These are phyloP conservation scores for Fallopia convolvulus DNA, from an alignment of 148 eudicot species.

Conservation along the genomic window DNA sequence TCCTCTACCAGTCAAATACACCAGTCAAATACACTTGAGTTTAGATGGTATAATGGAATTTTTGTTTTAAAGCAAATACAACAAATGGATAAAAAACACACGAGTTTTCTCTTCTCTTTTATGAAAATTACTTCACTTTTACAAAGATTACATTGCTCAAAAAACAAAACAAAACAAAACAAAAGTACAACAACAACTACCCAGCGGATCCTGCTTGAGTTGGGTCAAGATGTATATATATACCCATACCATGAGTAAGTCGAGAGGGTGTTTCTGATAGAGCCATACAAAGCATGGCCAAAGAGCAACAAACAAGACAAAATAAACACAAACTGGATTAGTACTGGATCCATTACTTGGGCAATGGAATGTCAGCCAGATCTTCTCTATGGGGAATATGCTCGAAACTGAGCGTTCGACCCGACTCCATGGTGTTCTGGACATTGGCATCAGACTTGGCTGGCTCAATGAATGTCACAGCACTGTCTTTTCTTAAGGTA, in stretches of 20 bases:
- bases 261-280: too few species aligned
- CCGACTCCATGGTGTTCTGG: slow-evolving; percentile 17
- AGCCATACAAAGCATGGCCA: too few species aligned
- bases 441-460: slow-evolving; percentile 22
- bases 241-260: too few species aligned
- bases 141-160: neutral
- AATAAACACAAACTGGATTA: neutral
- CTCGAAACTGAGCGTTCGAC: slow-evolving; percentile 5
- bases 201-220: too few species aligned
- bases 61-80: neutral
- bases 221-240: too few species aligned
- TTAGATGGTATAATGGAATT: neutral
- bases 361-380: slow-evolving; percentile 37
- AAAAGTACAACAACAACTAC: neutral
- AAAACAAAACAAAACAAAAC: neutral
- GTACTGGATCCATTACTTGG: slow-evolving; percentile 7
- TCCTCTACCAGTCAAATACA: too few species aligned
- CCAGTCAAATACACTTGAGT: too few species aligned
- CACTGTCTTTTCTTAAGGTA: slow-evolving; percentile 58
- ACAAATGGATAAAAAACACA: neutral
- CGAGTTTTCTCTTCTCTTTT: neutral
- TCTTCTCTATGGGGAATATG: slow-evolving; percentile 40
- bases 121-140: neutral
- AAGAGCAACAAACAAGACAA: too few species aligned
- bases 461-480: slow-evolving; percentile 47